Evolutionary conservation across 768 basidiomycete genomes (phyloP).

Genomic region (Suillus decipiens): DNA sequence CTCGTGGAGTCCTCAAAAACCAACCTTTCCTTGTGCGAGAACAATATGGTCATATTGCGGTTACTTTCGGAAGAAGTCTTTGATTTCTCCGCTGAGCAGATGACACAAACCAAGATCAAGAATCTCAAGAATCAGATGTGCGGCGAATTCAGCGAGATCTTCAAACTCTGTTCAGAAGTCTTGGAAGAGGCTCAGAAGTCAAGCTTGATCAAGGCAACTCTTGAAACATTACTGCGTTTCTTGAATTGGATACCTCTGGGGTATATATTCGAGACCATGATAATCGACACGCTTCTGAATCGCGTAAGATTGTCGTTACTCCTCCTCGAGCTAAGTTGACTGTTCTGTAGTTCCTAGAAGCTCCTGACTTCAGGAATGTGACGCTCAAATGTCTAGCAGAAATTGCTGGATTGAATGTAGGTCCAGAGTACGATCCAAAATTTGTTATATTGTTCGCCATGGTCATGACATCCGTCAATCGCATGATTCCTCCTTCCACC

Average conservation of each 20-base stretch:
- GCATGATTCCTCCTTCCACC: slow-evolving; percentile 94
- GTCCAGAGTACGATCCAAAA: slow-evolving; percentile 96
- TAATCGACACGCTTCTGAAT: slow-evolving; percentile 91
- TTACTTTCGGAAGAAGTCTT: slow-evolving; percentile 99
- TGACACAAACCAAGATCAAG: slow-evolving; percentile 98
- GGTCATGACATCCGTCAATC: slow-evolving; percentile 97
- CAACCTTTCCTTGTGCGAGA: slow-evolving; percentile 95
- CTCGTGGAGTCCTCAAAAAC: slow-evolving; percentile 97
- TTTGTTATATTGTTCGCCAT: slow-evolving; percentile 97
- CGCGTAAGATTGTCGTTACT: slow-evolving; percentile 59
- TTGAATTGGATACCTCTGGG: slow-evolving; percentile 99
- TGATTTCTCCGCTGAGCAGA: slow-evolving; percentile 97
- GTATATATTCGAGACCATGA: slow-evolving; percentile 97
- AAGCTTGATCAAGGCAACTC: slow-evolving; percentile 88
- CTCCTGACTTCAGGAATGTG: slow-evolving; percentile 95
- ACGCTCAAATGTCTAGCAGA: slow-evolving; percentile 96
- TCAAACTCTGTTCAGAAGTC: slow-evolving; percentile 96
- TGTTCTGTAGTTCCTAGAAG: slow-evolving; percentile 82
- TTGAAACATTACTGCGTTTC: slow-evolving; percentile 94
- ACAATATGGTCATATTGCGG: slow-evolving; percentile 99
- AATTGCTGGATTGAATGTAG: slow-evolving; percentile 92
- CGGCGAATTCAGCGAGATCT: slow-evolving; percentile 95
- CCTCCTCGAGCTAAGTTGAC: slow-evolving; percentile 14
- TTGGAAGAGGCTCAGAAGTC: slow-evolving; percentile 97
- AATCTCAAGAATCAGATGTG: slow-evolving; percentile 98